Percentiles rank a stretch among this genome's conserved stretches.
phyloP scores from a whole-genome alignment of 768 basidiomycete species.

The Lentinula guzmanii region DNA sequence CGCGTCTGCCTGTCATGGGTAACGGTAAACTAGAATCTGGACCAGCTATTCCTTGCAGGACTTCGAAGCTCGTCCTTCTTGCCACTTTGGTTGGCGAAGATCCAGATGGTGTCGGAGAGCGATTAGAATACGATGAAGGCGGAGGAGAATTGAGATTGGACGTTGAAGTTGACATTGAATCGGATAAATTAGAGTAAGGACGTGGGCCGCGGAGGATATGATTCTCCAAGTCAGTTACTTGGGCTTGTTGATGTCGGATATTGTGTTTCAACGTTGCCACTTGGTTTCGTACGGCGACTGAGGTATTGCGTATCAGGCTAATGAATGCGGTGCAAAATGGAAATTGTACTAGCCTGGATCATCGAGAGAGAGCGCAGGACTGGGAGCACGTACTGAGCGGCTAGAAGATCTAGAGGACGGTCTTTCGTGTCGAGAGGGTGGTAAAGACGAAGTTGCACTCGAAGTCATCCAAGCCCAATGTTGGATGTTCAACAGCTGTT shows the following conservation, averaged over 20 bases:
- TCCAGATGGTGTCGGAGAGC: slow-evolving; percentile 5
- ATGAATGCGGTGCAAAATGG: slow-evolving; percentile 11
- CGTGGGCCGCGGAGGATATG: slow-evolving; percentile 63
- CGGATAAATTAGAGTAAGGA: slow-evolving; percentile 39
- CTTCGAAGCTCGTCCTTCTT: slow-evolving; percentile 67
- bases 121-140: slow-evolving; percentile 26
- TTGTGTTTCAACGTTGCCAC: slow-evolving; percentile 78
- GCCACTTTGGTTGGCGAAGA: slow-evolving; percentile 41
- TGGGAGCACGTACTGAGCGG: slow-evolving; percentile 46
- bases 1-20: slow-evolving; percentile 40
- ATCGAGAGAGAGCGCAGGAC: slow-evolving; percentile 52
- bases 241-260: slow-evolving; percentile 81
- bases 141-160: slow-evolving; percentile 24
- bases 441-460: slow-evolving; percentile 3
- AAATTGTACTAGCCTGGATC: slow-evolving; percentile 52
- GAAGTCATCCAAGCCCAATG: neutral
- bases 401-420: slow-evolving; percentile 44
- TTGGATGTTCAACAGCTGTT: neutral
- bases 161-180: slow-evolving; percentile 22
- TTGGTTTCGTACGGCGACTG: slow-evolving; percentile 73
- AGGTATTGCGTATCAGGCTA: slow-evolving; percentile 15
- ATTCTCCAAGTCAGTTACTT: slow-evolving; percentile 65
- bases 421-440: slow-evolving; percentile 11
- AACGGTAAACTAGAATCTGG: slow-evolving; percentile 73
- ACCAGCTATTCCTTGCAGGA: slow-evolving; percentile 64